Evolutionary conservation across 306 rosid genomes (phyloP), one percentile per base, ranked within the genome.

Genomic region (Dalbergia cultrata): DNA sequence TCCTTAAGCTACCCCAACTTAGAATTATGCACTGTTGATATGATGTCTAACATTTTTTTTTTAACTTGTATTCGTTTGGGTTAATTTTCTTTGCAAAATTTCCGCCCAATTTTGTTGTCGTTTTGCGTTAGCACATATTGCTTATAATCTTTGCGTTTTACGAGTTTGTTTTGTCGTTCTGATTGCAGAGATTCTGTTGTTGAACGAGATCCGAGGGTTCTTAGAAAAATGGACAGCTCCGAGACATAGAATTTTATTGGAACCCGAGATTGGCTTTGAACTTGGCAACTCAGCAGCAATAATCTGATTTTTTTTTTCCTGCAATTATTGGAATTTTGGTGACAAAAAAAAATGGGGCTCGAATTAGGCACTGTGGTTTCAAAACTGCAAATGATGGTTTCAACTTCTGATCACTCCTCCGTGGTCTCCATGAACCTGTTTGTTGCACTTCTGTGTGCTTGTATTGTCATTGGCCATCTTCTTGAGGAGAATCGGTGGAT

Each of bases 401-500:
- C 87, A 50, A 86, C 98, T 57, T 95, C 99, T 0, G 99, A 95
- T 78, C 98, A 95, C 82, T 31, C 97, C 54, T 93, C 98, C 8
- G 85, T 95, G 19, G 99, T 93, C 67, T 93, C 97, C 19, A 89
- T 96, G 90, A 96, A 92, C 89, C 85, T 96, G 45, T 96, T 96
- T 57, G 99, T 96, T 84, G 99, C 98, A 7, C 97, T 96, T 44
- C 92, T 96, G 13, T 93, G 96, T 82, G 98, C 91, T 85, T 96
- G 99, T 86, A 93, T 96, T 77, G 96, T 96, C 57, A 74, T 96
- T 58, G 99, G 99, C 12, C 99, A 93, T 92, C 98, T 96, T 72
- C 98, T 96, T 4, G 99, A 96, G 97, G 99, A 96, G 94, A 90
- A 87, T 59, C 89, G 97, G 11, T 96, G 99, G 99, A 83, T 96